Conservation (phyloP, 108 stramenopile species). For the Cyclotella choctawhatcheeana region DNA sequence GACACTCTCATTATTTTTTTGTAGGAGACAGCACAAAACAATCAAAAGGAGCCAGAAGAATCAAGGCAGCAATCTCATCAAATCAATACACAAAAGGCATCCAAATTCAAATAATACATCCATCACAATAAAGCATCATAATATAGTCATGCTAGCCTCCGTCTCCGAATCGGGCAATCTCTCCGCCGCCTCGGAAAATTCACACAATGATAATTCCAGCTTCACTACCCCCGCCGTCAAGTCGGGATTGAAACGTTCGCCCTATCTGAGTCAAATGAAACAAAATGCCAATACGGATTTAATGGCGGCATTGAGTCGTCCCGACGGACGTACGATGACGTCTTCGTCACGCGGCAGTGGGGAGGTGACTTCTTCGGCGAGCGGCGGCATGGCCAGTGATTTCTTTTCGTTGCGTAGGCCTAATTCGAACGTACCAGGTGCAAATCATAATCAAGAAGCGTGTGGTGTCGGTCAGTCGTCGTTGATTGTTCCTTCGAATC, state of each 20-base stretch:
- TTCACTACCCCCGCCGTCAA: neutral
- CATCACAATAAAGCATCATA: no score
- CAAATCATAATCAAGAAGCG: neutral
- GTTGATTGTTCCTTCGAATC: neutral
- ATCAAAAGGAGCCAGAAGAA: no score
- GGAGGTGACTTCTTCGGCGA: neutral
- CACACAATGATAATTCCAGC: neutral
- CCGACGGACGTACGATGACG: neutral
- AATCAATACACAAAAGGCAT: no score
- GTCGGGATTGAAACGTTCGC: neutral
- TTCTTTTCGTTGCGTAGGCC: neutral
- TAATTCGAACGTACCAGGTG: neutral
- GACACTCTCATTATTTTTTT: no score
- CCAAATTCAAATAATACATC: no score
- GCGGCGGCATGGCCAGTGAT: neutral
- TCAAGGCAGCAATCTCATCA: no score
- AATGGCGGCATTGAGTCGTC: neutral
- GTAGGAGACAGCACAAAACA: no score
- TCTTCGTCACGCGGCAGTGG: neutral
- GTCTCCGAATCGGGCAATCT: neutral
- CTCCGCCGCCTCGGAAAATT: neutral
- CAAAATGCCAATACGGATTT: constrained; percentile 1
- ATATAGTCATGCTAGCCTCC: neutral
- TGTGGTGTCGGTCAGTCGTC: neutral
- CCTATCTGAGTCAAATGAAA: constrained; percentile 12